phyloP scores from a whole-genome alignment of 192 early-diverging fungal species.

The Mortierella hygrophila region DNA sequence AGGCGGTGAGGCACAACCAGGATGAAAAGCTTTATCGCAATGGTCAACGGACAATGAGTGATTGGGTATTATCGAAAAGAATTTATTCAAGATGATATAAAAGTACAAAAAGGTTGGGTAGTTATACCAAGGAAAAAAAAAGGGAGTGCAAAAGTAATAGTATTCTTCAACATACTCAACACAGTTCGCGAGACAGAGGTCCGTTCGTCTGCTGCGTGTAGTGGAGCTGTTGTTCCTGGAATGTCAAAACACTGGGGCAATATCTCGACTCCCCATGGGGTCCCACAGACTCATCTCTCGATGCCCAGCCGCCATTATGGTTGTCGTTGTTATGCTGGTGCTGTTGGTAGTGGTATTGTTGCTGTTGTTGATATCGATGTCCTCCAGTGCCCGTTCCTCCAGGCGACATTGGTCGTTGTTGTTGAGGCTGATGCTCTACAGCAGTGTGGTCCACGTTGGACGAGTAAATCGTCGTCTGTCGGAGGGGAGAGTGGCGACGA shows the following conservation, averaged over 20 bases:
- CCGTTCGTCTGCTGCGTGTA: slow-evolving; percentile 39
- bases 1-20: too few species aligned
- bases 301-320: slow-evolving; percentile 5
- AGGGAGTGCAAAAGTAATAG: neutral
- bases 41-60: too few species aligned
- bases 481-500: slow-evolving; percentile 35
- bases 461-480: slow-evolving; percentile 19
- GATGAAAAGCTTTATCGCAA: too few species aligned
- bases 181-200: slow-evolving; percentile 19
- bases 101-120: neutral
- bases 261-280: slow-evolving; percentile 39
- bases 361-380: neutral
- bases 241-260: slow-evolving; percentile 17
- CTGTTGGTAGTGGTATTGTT: neutral
- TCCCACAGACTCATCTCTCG: slow-evolving; percentile 29
- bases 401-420: neutral
- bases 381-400: neutral
- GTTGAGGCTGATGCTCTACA: neutral
- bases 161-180: neutral
- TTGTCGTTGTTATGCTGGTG: slow-evolving; percentile 1
- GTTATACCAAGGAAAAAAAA: neutral
- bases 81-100: neutral
- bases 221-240: slow-evolving; percentile 47
- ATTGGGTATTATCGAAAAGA: neutral
- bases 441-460: neutral